Base-by-base conservation (phyloP, 2,329 filamentous ascomycete species). In the Lasiodiplodia gonubiensis region DNA sequence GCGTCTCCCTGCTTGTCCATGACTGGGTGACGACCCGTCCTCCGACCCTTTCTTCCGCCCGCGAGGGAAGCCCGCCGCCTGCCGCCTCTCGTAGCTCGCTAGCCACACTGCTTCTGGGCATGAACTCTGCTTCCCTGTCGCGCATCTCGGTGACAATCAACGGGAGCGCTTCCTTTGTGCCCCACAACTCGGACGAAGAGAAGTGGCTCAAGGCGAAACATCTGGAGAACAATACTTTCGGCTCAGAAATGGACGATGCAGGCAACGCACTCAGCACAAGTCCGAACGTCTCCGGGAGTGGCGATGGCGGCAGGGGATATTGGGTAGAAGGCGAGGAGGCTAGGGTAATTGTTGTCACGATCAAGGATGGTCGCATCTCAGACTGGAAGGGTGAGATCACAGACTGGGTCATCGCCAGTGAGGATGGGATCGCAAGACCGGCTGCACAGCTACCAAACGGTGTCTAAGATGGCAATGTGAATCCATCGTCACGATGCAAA, bases 11-110 rank as follows among this genome's bases (percentile, higher is more conserved):
- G 14, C 88, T 98, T n/a, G 95, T 98, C 7, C 95, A 99, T 81
- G 95, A 98, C 81, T 99, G 94, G 95, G 91, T 97, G 68, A 97
- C 93, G 1, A 93, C 97, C 79, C 90, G 95, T 2, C 94, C 94
- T 1, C 92, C 93, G 0, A 93, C 91, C 8, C 88, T 91, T 64
- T 86, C 70, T 49, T 71, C 77, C 72, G 82, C 77, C 68, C 85
- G 83, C 69, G 86, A 83, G 61, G 89, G 88, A 69, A 91, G 88
- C 48, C 89, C 88, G 30, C 86, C 83, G 21, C 90, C 86, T 60
- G 88, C 49, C 69, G 74, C 77, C 0, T 76, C 79, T 69, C 86
- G 89, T 16, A 93, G 92, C 46, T 92, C 89, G 69, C 86, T 98
- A 18, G 93, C 94, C 7, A 88, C 89, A 30, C 86, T 98, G 57